Base-by-base conservation (phyloP, 371 early-diverging fungal species). In the Mucor circinelloides region DNA sequence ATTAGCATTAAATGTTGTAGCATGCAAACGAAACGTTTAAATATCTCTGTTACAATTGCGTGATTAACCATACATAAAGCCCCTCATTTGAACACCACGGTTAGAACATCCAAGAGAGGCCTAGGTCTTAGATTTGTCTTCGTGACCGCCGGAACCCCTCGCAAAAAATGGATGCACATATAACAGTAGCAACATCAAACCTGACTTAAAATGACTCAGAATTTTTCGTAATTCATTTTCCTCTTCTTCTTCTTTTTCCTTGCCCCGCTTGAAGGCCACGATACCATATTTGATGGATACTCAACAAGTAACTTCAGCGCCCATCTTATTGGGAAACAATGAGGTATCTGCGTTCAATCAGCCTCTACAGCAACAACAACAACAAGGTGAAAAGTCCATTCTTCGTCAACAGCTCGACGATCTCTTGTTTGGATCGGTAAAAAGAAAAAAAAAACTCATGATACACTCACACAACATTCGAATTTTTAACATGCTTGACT, bases 371-470 rank as follows among this genome's bases (percentile, higher is more conserved):
- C 42, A 56, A 13, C 44, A 67, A 21, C 58, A 32, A 13, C 44
- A 57, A 13, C 44, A 8, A 19, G 21, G 48, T 7, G 40, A 54
- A 59, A 69, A 66, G 21, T 73, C 69, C 12, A 63, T 21, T 31
- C 19, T 69, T 23, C 66, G 69, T 44, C 65, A 70, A 42, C 76
- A 76, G 54, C 23, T 73, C 2, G 67, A 76, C 32, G 76, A 76
- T 57, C 69, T 76, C 44, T 13, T 73, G 15, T 76, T 76, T 66
- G 76, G 76, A 31, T 76, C 76, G 44, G 76, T 76, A 71, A 70
- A 27, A 23, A 28, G 44, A 28, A 17, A n/a, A 59, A n/a, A n/a
- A n/a, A n/a, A n/a, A n/a, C n/a, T n/a, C 3, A 57, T 52, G 27
- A 17, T 13, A 25, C 13, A 34, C 1, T 1, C 40, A 1, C 13